Percentiles rank a stretch among this genome's conserved stretches.
These are phyloP conservation scores for Penicillium sclerotigenum DNA, from an alignment of 2,329 filamentous ascomycete genomes.

Conservation along the genomic window DNA sequence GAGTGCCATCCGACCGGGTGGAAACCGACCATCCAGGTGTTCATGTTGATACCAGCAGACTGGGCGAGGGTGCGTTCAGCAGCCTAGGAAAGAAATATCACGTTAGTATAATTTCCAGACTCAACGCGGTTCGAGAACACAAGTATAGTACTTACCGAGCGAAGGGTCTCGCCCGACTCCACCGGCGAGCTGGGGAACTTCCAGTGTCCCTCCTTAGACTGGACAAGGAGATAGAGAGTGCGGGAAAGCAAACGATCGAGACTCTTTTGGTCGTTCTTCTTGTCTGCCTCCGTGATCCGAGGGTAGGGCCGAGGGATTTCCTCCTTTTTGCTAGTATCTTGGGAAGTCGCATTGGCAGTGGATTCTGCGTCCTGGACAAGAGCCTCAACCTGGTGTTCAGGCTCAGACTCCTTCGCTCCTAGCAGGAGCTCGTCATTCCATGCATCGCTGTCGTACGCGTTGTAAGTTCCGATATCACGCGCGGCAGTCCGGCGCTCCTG, in stretches of 20 bases:
- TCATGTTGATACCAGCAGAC: conserved; percentile 89
- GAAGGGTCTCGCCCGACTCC: conserved; percentile 68
- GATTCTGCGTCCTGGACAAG: conserved; percentile 72
- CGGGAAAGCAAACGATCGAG: conserved; percentile 74
- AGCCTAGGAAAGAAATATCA: conserved; percentile 54
- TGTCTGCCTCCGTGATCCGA: conserved; percentile 74
- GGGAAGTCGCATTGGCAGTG: conserved; percentile 38
- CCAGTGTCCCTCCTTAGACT: conserved; percentile 68
- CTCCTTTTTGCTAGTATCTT: conserved; percentile 53
- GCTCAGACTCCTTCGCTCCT: conserved; percentile 64
- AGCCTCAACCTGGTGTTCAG: conserved; percentile 63
- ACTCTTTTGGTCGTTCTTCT: conserved; percentile 68
- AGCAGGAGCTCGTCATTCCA: conserved; percentile 92
- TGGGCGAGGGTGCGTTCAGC: conserved; percentile 74
- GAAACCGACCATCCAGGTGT: conserved; percentile 94
- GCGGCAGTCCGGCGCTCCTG: conserved; percentile 72
- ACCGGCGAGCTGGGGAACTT: conserved; percentile 74
- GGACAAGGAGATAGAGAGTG: conserved; percentile 85
- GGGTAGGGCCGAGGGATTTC: conserved; percentile 67
- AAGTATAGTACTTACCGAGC: conserved; percentile 63
- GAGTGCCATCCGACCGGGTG: conserved; percentile 80
- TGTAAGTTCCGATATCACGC: conserved; percentile 81
- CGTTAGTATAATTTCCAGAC: conserved; percentile 7
- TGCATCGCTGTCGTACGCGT: conserved; percentile 66
- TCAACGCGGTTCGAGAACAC: background rate